Evolutionary conservation across 139 green algal species (phyloP).

Genomic region (Parachlorella kessleri): DNA sequence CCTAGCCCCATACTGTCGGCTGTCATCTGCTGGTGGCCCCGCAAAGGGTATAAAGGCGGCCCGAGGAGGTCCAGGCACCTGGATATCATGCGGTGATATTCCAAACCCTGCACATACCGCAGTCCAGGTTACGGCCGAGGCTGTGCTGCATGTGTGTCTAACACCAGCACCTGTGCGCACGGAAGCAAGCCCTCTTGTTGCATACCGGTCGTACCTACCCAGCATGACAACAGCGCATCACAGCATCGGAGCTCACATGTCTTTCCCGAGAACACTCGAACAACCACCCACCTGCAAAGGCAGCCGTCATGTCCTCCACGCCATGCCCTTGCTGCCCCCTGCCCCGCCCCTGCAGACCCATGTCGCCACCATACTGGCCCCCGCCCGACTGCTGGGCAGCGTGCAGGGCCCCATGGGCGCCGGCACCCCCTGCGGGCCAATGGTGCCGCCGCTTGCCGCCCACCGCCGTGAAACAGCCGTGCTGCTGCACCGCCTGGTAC

Average conservation of each 20-base stretch:
- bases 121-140: no score
- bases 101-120: slow-evolving; percentile 36
- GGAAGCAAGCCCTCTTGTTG: no score
- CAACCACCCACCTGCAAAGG: slow-evolving; percentile 25
- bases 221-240: no score
- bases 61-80: slow-evolving; percentile 31
- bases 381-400: background rate
- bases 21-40: background rate
- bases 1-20: background rate
- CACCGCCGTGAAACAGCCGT: slow-evolving; percentile 31
- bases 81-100: slow-evolving; percentile 20
- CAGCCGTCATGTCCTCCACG: slow-evolving; percentile 10
- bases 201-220: no score
- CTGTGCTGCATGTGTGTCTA: no score
- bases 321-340: background rate
- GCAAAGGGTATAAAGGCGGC: background rate
- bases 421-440: slow-evolving; percentile 9
- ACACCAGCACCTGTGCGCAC: no score
- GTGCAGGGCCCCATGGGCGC: background rate
- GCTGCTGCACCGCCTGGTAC: slow-evolving; percentile 44
- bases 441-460: slow-evolving; percentile 20
- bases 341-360: background rate
- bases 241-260: no score
- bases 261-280: no score
- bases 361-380: background rate